Evolutionary conservation across 306 rosid genomes (phyloP), one percentile per base, ranked within the genome.

Genomic region (Vicia villosa): DNA sequence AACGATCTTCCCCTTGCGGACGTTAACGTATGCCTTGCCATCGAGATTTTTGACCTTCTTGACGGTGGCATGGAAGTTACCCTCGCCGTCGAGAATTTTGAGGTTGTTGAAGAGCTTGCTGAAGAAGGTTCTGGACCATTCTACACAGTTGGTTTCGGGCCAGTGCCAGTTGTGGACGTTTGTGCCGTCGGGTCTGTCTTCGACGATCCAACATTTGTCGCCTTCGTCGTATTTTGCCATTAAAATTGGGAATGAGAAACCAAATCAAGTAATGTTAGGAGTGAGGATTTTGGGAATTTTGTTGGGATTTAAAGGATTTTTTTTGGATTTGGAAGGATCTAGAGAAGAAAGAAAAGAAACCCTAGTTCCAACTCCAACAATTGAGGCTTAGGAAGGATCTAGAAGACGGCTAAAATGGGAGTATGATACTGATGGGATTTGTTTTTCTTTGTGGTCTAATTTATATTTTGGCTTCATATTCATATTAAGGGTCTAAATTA

Each of bases 101-200:
- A 88, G 89, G 47, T 84, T 26, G 50, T 79, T 58, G 69, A 94
- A 84, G 38, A 76, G 95, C 28, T 76, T 83, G 51, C 70, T 42
- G 76, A 94, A 81, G 56, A 87, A 80, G 76, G 74, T 80, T 11
- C 84, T 87, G 2, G 96, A 85, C 98, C 98, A 94, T 26, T 85
- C 89, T 7, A 94, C 82, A 56, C 98, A 94, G 30, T 94, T 82
- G 4, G 97, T 94, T 77, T 94, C 98, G 0, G 94, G 54, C 98
- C 98, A 94, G 84, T 94, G 98, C 98, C 98, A 94, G 80, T 94
- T 94, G 69, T 94, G 95, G 37, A 94, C 97, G 76, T 94, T 94
- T 28, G 97, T 83, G 12, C 98, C 98, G 69, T 94, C 98, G 4
- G 95, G 77, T 3, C 98, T 75, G 10, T 94, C 98, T 20, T 86